Evolutionary conservation across 1,284 basidiomycete genomes (phyloP), one percentile per base, ranked within the genome.

Genomic region (Thelephora terrestris): DNA sequence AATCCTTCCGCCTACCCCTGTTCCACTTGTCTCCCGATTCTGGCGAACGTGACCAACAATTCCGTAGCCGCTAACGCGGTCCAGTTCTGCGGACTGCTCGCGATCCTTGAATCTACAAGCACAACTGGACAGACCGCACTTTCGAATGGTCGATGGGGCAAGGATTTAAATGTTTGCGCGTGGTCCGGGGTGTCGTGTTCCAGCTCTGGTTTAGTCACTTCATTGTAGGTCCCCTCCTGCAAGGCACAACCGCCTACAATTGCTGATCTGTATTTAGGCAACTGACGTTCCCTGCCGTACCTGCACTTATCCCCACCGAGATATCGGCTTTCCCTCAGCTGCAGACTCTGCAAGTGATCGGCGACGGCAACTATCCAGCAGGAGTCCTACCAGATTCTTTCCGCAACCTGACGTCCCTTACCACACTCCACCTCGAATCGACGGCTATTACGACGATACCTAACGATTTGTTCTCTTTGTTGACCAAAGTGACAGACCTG

Each of bases 61-160:
- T 60, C 68, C 51, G 53, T 57, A 21, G 59, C 71, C 34, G 48
- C 53, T 40, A 67, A 65, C 36, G 66, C 68, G 2, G 52, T 71
- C 1, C 74, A 77, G 53, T 77, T 77, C 53, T 78, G 75, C 50
- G 66, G 72, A 7, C 64, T 77, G 27, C 67, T 72, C 21, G 67
- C 74, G 9, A 56, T 80, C 47, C 73, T 74, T 52, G 71, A 72
- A 47, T 66, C 65, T 3, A 62, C 74, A 6, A 61, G 68, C 20
- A 56, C 62, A 18, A 59, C 63, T 43, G 74, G 68, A 1, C 69
- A 70, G 55, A 54, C 57, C 2, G 62, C 57, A 1, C 60, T 76
- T 12, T 62, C 66, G 34, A 68, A 65, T n/a, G 67, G 66, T 4
- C 69, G 69, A 2, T 77, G 75, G 75, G 64, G 68, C 42, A 65